Evolutionary conservation across 2,329 filamentous ascomycete genomes (phyloP).

Genomic region (Phaeoacremonium minimum): DNA sequence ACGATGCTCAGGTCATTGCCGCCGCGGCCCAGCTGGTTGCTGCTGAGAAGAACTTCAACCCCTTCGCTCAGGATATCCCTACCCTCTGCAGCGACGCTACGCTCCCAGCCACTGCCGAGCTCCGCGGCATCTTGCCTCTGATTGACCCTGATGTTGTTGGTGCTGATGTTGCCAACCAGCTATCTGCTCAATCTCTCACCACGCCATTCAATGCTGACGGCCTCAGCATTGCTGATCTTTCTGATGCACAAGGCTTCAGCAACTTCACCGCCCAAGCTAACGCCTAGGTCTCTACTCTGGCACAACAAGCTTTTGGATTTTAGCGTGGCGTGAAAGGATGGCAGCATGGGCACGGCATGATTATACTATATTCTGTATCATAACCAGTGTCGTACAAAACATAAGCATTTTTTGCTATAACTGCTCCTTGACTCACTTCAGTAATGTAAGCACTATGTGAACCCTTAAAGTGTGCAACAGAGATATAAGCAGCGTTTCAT

Average conservation of each 20-base stretch:
- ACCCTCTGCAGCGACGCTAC: slow-evolving; percentile 60
- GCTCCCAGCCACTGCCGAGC: slow-evolving; percentile 55
- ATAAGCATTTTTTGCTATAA: no score
- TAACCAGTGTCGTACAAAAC: no score
- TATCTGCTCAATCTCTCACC: slow-evolving; percentile 46
- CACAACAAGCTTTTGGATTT: no score
- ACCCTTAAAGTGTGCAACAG: no score
- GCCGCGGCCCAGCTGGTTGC: slow-evolving; percentile 60
- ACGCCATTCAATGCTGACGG: slow-evolving; percentile 55
- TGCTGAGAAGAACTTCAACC: slow-evolving; percentile 72
- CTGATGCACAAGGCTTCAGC: slow-evolving; percentile 57
- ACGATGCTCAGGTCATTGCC: slow-evolving; percentile 52
- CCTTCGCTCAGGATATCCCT: slow-evolving; percentile 54
- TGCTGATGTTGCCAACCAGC: slow-evolving; percentile 54
- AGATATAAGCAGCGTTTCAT: no score
- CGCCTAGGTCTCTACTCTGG: no score
- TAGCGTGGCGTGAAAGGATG: no score
- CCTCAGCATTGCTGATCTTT: slow-evolving; percentile 62
- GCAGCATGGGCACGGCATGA: no score
- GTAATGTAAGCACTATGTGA: no score
- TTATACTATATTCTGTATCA: no score
- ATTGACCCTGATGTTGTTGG: slow-evolving; percentile 61
- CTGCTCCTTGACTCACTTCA: no score
- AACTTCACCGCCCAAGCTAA: slow-evolving; percentile 45
- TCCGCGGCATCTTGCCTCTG: slow-evolving; percentile 63